Evolutionary conservation across 495 filamentous ascomycete genomes (phyloP).

Genomic region (Xylaria acuta): DNA sequence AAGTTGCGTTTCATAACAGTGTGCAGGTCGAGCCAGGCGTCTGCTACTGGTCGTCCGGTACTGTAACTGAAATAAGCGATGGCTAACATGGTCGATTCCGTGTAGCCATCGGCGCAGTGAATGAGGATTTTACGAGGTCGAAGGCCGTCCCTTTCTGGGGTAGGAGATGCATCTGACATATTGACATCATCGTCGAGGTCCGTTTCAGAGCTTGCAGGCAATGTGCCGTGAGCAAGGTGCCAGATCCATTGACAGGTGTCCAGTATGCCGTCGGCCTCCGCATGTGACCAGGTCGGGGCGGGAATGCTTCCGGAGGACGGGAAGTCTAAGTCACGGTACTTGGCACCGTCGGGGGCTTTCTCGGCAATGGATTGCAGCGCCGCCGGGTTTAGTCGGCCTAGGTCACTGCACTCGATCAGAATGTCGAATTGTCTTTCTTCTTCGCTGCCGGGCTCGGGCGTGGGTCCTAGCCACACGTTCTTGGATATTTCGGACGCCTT

Average conservation of each 20-base stretch:
- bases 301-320: slow-evolving; percentile 91
- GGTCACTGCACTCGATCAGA: slow-evolving; percentile 84
- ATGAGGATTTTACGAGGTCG: slow-evolving; percentile 73
- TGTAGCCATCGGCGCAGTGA: slow-evolving; percentile 95
- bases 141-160: slow-evolving; percentile 41
- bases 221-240: slow-evolving; percentile 68
- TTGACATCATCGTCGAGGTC: slow-evolving; percentile 50
- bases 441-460: slow-evolving; percentile 67
- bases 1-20: slow-evolving; percentile 84
- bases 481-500: slow-evolving; percentile 82
- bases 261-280: slow-evolving; percentile 81
- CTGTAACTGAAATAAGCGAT: slow-evolving; percentile 92
- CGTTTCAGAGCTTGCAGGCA: slow-evolving; percentile 48
- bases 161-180: slow-evolving; percentile 38
- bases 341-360: slow-evolving; percentile 43
- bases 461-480: slow-evolving; percentile 92
- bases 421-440: slow-evolving; percentile 66
- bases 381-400: slow-evolving; percentile 69
- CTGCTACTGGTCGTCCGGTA: slow-evolving; percentile 76
- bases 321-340: slow-evolving; percentile 72
- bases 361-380: slow-evolving; percentile 56
- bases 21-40: slow-evolving; percentile 88
- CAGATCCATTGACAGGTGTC: slow-evolving; percentile 91
- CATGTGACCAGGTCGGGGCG: slow-evolving; percentile 77
- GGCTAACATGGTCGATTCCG: slow-evolving; percentile 85